Conservation (phyloP, 371 early-diverging fungal genomes). For the Nematocida minor region DNA sequence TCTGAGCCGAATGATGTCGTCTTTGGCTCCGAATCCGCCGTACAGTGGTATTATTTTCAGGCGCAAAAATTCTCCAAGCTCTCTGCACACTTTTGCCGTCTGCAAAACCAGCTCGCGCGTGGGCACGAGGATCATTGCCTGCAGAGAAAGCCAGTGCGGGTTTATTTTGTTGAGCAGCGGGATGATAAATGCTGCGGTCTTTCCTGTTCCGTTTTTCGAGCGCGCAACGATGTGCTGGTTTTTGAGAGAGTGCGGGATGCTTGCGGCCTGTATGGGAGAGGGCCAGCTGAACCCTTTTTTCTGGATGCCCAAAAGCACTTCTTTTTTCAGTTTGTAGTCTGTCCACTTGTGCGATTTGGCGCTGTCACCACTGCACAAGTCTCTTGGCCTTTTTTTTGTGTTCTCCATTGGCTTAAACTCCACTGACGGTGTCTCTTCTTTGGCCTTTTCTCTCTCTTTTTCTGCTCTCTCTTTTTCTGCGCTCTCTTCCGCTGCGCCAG, state of each 20-base stretch:
- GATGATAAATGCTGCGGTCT: slow-evolving; percentile 84
- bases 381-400: neutral
- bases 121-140: slow-evolving; percentile 77
- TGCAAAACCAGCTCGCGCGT: slow-evolving; percentile 78
- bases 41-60: slow-evolving; percentile 65
- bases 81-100: slow-evolving; percentile 63
- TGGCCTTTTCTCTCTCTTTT: neutral
- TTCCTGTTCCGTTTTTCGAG: slow-evolving; percentile 95
- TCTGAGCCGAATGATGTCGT: slow-evolving; percentile 84
- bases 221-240: slow-evolving; percentile 67
- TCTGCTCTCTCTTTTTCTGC: neutral
- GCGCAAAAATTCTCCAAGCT: slow-evolving; percentile 14
- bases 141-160: slow-evolving; percentile 71
- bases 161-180: slow-evolving; percentile 85
- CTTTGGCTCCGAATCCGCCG: slow-evolving; percentile 89
- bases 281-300: slow-evolving; percentile 46
- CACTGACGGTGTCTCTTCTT: neutral
- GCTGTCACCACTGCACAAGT: neutral
- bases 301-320: slow-evolving; percentile 25
- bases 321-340: slow-evolving; percentile 25
- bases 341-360: neutral
- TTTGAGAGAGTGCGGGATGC: slow-evolving; percentile 23
- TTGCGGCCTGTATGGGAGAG: slow-evolving; percentile 40
- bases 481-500: neutral
- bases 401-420: neutral